phyloP scores from a whole-genome alignment of 257 asterid species.

The Gardenia jasminoides region DNA sequence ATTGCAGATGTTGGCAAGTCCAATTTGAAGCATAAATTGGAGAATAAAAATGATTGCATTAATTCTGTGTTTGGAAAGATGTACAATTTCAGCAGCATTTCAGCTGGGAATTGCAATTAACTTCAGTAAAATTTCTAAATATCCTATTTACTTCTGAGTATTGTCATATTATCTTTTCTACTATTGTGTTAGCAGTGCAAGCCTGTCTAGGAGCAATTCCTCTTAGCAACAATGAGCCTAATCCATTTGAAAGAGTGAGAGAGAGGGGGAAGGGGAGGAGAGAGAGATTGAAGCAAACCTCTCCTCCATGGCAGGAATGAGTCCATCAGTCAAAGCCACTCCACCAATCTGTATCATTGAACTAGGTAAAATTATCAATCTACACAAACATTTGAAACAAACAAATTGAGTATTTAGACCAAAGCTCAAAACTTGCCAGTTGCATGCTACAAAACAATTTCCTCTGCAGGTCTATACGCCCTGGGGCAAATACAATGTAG shows the following conservation, averaged over 20 bases:
- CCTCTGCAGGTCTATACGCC: slow-evolving; percentile 91
- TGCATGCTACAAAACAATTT: slow-evolving; percentile 98
- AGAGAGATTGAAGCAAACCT: slow-evolving; percentile 41
- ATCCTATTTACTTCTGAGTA: neutral
- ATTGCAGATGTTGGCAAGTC: neutral
- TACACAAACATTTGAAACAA: neutral
- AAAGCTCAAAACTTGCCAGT: slow-evolving; percentile 56
- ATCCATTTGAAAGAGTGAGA: neutral
- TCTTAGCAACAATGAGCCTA: neutral
- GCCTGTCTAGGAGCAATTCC: neutral
- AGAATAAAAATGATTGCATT: neutral
- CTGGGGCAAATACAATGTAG: slow-evolving; percentile 35
- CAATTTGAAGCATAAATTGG: neutral
- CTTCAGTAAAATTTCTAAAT: neutral
- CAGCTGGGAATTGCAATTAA: neutral
- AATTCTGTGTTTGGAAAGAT: neutral
- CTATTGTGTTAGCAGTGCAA: neutral
- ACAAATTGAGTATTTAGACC: neutral
- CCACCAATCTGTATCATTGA: slow-evolving; percentile 77
- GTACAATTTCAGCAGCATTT: neutral
- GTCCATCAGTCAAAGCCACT: slow-evolving; percentile 77
- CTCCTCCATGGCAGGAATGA: slow-evolving; percentile 90
- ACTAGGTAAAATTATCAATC: slow-evolving; percentile 19
- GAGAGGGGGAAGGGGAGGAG: neutral
- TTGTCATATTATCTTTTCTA: neutral